Conservation (phyloP, 2,329 filamentous ascomycete species). For the Lachnellula willkommii region DNA sequence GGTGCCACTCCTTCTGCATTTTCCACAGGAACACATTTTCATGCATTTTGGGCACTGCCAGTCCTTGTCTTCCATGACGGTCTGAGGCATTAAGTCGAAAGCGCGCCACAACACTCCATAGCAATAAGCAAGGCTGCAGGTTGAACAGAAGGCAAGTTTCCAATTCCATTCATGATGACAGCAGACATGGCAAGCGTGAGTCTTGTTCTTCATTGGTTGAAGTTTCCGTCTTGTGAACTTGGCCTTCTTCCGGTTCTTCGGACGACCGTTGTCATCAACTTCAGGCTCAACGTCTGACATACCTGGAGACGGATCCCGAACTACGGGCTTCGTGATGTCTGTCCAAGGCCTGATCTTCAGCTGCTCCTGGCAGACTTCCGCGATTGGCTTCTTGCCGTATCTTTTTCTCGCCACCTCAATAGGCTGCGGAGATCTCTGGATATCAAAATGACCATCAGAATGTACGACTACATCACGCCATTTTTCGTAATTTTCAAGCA, state of each 20-base stretch:
- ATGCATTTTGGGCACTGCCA: conserved; percentile 90
- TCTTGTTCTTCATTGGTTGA: conserved; percentile 44
- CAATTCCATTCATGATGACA: conserved; percentile 73
- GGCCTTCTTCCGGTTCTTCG: conserved; percentile 57
- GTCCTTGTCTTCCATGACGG: conserved; percentile 69
- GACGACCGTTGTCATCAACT: conserved; percentile 58
- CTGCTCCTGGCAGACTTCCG: conserved; percentile 91
- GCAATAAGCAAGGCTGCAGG: conserved; percentile 74
- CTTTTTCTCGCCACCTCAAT: conserved; percentile 64
- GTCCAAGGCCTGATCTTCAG: conserved; percentile 73
- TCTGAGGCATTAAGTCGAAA: conserved; percentile 83
- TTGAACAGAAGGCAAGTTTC: conserved; percentile 77
- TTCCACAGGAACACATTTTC: conserved; percentile 80
- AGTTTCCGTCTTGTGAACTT: conserved; percentile 37
- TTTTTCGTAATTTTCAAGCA: conserved; percentile 70
- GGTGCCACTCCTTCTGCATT: conserved; percentile 61
- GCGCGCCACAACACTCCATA: conserved; percentile 90
- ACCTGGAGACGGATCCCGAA: conserved; percentile 28
- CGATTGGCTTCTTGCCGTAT: conserved; percentile 70
- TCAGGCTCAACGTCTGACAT: conserved; percentile 49
- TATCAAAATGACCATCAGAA: conserved; percentile 62
- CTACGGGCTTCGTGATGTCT: conserved; percentile 54
- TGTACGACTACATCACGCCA: conserved; percentile 78
- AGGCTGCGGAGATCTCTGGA: conserved; percentile 61
- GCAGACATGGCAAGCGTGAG: conserved; percentile 74